Evolutionary conservation across 2,329 filamentous ascomycete genomes (phyloP).

Genomic region (Paecilomyces niveus): DNA sequence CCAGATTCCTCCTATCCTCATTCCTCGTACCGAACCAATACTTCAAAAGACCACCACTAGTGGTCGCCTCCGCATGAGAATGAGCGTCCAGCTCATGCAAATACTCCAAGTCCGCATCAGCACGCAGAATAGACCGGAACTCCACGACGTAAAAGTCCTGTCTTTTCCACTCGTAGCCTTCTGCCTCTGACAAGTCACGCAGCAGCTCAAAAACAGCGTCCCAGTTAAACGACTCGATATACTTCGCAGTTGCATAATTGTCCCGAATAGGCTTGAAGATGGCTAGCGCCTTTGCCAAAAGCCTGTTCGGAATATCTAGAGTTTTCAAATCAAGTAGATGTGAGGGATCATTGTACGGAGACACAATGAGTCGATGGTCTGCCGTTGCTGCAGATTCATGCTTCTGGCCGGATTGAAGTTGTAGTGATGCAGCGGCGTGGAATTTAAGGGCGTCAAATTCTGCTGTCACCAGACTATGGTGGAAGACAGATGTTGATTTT

Average conservation of each 20-base stretch:
- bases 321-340: conserved; percentile 68
- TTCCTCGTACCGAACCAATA: conserved; percentile 86
- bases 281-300: conserved; percentile 66
- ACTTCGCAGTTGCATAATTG: conserved; percentile 72
- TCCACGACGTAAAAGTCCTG: conserved; percentile 75
- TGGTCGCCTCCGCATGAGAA: conserved; percentile 72
- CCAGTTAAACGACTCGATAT: conserved; percentile 74
- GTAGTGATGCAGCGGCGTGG: conserved; percentile 25
- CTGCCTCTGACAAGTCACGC: conserved; percentile 42
- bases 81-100: conserved; percentile 68
- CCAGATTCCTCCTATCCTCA: conserved; percentile 64
- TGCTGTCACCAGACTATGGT: conserved; percentile 25
- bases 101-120: conserved; percentile 58
- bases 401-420: conserved; percentile 16
- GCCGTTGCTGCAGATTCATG: conserved; percentile 7
- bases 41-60: conserved; percentile 76
- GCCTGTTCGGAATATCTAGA: conserved; percentile 57
- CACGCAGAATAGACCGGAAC: conserved; percentile 68
- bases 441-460: conserved; percentile 28
- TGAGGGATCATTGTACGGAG: conserved; percentile 63
- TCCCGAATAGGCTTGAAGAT: conserved; percentile 54
- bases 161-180: conserved; percentile 50
- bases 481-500: conserved; percentile 13
- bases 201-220: conserved; percentile 54
- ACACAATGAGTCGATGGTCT: conserved; percentile 52